phyloP scores from a whole-genome alignment of 192 early-diverging fungal genomes.

The Obelidium mucronatum region DNA sequence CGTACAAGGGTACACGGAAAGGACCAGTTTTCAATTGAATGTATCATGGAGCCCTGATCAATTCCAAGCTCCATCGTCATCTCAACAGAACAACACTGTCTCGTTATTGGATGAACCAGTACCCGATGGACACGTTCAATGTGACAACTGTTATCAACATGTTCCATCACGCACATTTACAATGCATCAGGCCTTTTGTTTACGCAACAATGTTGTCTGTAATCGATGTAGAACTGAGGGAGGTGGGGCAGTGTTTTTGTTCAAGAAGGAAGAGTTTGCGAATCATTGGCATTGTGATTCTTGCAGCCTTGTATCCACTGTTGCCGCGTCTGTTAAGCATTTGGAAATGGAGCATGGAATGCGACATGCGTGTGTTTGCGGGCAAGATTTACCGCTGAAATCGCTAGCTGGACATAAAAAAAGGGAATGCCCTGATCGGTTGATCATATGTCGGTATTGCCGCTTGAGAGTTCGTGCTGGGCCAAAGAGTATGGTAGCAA shows the following conservation, averaged over 20 bases:
- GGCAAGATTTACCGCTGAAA: background rate
- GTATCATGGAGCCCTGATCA: background rate
- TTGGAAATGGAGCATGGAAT: slow-evolving; percentile 64
- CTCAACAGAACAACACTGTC: background rate
- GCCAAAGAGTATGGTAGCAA: slow-evolving; percentile 49
- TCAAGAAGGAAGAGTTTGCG: slow-evolving; percentile 70
- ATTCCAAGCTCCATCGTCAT: background rate
- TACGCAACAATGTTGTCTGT: slow-evolving; percentile 80
- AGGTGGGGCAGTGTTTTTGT: slow-evolving; percentile 45
- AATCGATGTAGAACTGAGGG: slow-evolving; percentile 55
- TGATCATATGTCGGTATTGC: slow-evolving; percentile 88
- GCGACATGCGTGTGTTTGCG: slow-evolving; percentile 70
- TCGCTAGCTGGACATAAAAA: slow-evolving; percentile 67
- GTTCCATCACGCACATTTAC: slow-evolving; percentile 66
- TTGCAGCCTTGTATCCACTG: slow-evolving; percentile 55
- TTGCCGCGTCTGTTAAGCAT: slow-evolving; percentile 72
- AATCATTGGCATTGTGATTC: slow-evolving; percentile 86
- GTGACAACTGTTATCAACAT: slow-evolving; percentile 74
- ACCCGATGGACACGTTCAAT: slow-evolving; percentile 43
- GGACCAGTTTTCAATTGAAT: background rate
- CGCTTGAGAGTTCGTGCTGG: slow-evolving; percentile 76
- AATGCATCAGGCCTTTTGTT: slow-evolving; percentile 82
- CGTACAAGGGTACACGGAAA: background rate
- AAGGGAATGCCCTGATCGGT: slow-evolving; percentile 69
- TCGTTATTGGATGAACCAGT: slow-evolving; percentile 12